Evolutionary conservation across 495 filamentous ascomycete species (phyloP).

Genomic region (Tuber microsphaerosporum): DNA sequence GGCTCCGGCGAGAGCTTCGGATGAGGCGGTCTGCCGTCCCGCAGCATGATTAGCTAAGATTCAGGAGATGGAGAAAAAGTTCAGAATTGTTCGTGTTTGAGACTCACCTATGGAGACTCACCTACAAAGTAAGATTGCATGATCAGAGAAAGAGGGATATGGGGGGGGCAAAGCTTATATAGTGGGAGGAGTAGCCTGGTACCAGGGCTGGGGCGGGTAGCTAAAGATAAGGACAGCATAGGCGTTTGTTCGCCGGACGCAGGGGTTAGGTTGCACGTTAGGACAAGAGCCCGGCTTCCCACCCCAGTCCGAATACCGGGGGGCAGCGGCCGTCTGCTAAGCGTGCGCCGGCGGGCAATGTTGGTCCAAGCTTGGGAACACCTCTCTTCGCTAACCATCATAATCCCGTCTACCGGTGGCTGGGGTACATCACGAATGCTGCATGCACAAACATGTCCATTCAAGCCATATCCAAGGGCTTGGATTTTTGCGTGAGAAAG

Average conservation of each 20-base stretch:
- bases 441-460: neutral
- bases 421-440: neutral
- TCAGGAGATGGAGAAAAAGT: too few relatives aligned
- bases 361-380: neutral
- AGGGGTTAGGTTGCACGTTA: neutral
- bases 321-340: neutral
- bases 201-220: neutral
- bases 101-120: neutral
- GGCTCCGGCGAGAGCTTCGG: conserved; percentile 3
- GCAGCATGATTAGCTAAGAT: too few relatives aligned
- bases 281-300: neutral
- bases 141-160: neutral
- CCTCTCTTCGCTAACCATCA: neutral
- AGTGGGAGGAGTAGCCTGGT: neutral
- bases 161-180: neutral
- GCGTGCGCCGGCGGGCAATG: neutral
- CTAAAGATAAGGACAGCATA: neutral
- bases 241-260: neutral
- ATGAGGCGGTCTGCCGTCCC: conserved; percentile 7
- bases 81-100: neutral
- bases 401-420: neutral
- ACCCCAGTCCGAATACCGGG: neutral
- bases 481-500: neutral
- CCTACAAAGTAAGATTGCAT: neutral
- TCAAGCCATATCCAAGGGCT: neutral